phyloP scores from a whole-genome alignment of 2,329 filamentous ascomycete genomes.

The Gremmenia infestans region DNA sequence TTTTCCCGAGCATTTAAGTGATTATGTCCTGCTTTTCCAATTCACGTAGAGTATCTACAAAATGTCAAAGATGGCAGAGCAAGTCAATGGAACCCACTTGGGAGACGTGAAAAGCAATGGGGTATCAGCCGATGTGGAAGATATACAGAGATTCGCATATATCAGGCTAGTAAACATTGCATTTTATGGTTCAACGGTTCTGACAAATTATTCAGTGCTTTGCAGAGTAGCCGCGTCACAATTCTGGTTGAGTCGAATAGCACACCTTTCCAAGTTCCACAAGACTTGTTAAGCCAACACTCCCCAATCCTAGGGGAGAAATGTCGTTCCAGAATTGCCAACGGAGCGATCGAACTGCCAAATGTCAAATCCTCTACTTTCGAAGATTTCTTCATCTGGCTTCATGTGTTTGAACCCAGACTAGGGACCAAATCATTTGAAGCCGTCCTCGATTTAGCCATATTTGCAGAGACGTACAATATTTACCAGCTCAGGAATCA shows the following conservation, averaged over 20 bases:
- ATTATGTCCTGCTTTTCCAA: neutral
- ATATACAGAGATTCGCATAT: neutral
- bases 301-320: neutral
- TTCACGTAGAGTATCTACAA: too few species aligned
- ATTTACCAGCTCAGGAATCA: conserved; percentile 10
- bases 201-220: neutral
- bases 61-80: neutral
- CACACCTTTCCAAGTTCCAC: conserved; percentile 1
- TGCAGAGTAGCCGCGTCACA: conserved; percentile 6
- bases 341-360: neutral
- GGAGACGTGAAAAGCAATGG: neutral
- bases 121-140: neutral
- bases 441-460: conserved; percentile 1
- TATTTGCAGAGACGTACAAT: conserved; percentile 4
- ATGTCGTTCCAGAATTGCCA: neutral
- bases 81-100: neutral
- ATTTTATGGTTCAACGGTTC: neutral
- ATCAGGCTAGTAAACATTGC: neutral
- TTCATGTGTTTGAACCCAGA: conserved; percentile 5
- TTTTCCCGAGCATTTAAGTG: neutral
- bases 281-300: neutral
- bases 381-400: conserved; percentile 10
- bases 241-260: conserved; percentile 2
- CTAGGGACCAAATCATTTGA: conserved; percentile 1
- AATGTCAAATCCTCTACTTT: conserved; percentile 6